A percentile compares a stretch with the other conserved stretches of the same genome.
phyloP scores from a whole-genome alignment of 108 stramenopile species.

The Skeletonema grethae region DNA sequence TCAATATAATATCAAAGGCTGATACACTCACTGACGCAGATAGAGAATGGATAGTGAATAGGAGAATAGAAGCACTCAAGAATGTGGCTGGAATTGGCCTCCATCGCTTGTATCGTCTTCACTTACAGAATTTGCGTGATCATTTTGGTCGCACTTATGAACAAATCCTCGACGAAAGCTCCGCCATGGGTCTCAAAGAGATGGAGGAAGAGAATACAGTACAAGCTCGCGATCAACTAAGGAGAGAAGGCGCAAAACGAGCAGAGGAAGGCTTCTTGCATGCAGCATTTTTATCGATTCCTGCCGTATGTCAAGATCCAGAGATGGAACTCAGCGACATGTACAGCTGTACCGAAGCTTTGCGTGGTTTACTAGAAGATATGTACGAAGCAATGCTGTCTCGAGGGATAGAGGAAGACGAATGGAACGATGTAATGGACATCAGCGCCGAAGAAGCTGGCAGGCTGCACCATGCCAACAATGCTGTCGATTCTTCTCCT shows the following conservation, averaged over 20 bases:
- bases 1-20: constrained; percentile 5
- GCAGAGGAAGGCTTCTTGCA: constrained; percentile 62
- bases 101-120: constrained; percentile 37
- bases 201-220: constrained; percentile 13
- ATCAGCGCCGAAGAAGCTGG: constrained; percentile 29
- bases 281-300: constrained; percentile 65
- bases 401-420: constrained; percentile 50
- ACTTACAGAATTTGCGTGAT: constrained; percentile 49
- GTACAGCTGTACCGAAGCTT: constrained; percentile 48
- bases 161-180: constrained; percentile 39
- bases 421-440: constrained; percentile 34
- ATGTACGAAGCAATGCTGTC: constrained; percentile 67
- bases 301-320: constrained; percentile 40
- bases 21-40: constrained; percentile 21
- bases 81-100: constrained; percentile 29
- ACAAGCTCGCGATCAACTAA: constrained; percentile 20
- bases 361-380: constrained; percentile 71
- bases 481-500: not conserved
- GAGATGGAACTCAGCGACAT: constrained; percentile 23
- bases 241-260: constrained; percentile 42
- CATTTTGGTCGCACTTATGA: constrained; percentile 47
- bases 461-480: not conserved
- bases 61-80: constrained; percentile 26
- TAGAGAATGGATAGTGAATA: constrained; percentile 25
- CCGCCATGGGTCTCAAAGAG: constrained; percentile 42